Conservation (phyloP, 2,329 filamentous ascomycete species). For the Huntiella decipiens region DNA sequence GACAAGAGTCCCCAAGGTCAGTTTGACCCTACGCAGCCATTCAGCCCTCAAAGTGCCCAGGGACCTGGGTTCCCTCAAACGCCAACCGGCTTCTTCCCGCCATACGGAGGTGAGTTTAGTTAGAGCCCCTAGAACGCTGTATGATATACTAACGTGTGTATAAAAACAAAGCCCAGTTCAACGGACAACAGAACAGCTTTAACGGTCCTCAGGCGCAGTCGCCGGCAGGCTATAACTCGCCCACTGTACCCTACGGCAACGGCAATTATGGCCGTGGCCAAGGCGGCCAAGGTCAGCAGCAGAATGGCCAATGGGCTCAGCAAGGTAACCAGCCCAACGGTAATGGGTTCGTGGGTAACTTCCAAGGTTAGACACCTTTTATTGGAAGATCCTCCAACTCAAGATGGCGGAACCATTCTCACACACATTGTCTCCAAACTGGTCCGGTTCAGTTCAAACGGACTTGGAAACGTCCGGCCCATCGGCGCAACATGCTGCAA, state of each 20-base stretch:
- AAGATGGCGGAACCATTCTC: constrained; percentile 2
- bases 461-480: too few relatives aligned
- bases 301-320: constrained; percentile 35
- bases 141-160: not conserved
- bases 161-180: constrained; percentile 29
- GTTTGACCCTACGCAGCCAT: constrained; percentile 53
- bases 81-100: constrained; percentile 71
- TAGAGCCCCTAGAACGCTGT: not conserved
- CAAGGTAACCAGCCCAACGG: constrained; percentile 14
- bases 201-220: constrained; percentile 38
- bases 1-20: constrained; percentile 72
- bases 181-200: constrained; percentile 50
- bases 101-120: constrained; percentile 56
- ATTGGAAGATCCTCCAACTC: not conserved
- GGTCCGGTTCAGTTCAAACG: too few relatives aligned
- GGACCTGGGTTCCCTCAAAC: constrained; percentile 58
- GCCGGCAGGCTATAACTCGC: constrained; percentile 42
- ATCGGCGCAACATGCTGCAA: too few relatives aligned
- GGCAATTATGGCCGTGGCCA: constrained; percentile 71
- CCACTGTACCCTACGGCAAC: constrained; percentile 52
- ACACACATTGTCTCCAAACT: not conserved
- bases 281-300: constrained; percentile 24
- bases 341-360: constrained; percentile 40
- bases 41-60: constrained; percentile 56
- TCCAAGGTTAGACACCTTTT: constrained; percentile 32